phyloP scores from a whole-genome alignment of 139 green algal species.

The Chlorella sp. region DNA sequence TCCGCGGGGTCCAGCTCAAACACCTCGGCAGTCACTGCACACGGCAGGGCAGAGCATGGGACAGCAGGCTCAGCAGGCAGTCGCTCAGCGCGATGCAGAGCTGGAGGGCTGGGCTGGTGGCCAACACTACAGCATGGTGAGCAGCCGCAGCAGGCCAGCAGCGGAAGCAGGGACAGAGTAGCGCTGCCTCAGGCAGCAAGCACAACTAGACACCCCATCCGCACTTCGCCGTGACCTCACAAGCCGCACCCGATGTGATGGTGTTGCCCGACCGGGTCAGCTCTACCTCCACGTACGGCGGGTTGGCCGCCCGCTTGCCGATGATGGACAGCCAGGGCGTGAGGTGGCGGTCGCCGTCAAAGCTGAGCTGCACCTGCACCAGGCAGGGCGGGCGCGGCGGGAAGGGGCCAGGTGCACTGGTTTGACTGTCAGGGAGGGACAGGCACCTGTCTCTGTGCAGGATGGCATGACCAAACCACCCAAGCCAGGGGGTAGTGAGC shows the following conservation, averaged over 20 bases:
- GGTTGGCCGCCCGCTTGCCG: constrained; percentile 52
- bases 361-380: constrained; percentile 24
- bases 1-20: background rate
- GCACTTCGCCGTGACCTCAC: too few relatives aligned
- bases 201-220: too few relatives aligned
- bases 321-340: constrained; percentile 78
- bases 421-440: background rate
- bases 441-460: background rate
- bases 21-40: background rate
- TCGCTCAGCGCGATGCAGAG: too few relatives aligned
- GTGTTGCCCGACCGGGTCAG: constrained; percentile 63
- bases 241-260: constrained; percentile 53
- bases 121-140: too few relatives aligned
- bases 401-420: background rate
- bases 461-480: too few relatives aligned
- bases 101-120: too few relatives aligned
- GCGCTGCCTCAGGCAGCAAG: too few relatives aligned
- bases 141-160: too few relatives aligned
- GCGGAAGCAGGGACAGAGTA: too few relatives aligned
- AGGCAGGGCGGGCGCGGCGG: background rate
- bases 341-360: constrained; percentile 61
- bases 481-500: too few relatives aligned
- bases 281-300: constrained; percentile 67
- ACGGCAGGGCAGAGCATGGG: background rate
- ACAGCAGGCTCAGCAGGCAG: background rate